Evolutionary conservation across 148 eudicot species (phyloP).

Genomic region (Vaccinium myrtillus): DNA sequence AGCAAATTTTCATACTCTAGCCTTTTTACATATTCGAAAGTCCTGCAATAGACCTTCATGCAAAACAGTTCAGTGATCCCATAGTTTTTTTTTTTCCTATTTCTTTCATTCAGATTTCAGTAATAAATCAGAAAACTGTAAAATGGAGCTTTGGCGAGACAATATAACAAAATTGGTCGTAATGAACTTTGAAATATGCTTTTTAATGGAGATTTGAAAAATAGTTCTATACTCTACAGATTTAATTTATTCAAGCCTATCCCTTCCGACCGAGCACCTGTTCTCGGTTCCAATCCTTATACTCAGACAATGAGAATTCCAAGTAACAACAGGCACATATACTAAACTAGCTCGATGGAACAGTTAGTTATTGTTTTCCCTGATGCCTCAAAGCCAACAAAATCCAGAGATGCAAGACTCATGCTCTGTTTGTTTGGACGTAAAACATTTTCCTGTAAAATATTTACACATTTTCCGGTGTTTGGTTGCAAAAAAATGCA

Average conservation of each 20-base stretch:
- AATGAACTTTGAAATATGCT: not conserved
- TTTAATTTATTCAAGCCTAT: not conserved
- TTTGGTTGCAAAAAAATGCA: too few species aligned
- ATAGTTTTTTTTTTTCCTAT: not conserved
- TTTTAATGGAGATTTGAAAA: not conserved
- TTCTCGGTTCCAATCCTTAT: not conserved
- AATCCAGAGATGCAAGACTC: not conserved
- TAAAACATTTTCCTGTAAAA: too few species aligned
- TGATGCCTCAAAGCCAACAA: slow-evolving; percentile 9
- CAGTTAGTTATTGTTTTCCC: not conserved
- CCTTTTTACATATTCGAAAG: not conserved
- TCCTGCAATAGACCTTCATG: not conserved
- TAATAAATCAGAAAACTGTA: not conserved
- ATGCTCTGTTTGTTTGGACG: too few species aligned
- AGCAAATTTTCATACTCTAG: not conserved
- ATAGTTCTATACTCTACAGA: not conserved
- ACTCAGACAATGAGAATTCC: not conserved
- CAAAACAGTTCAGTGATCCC: not conserved
- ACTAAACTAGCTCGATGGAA: not conserved
- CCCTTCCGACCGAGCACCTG: not conserved
- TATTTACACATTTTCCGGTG: too few species aligned
- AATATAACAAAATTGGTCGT: not conserved
- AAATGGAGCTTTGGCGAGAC: not conserved
- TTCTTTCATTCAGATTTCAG: not conserved
- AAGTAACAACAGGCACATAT: not conserved